These are phyloP conservation scores for Fusarium verticillioides DNA, from an alignment of 2,329 filamentous ascomycete species.

Conservation along the genomic window DNA sequence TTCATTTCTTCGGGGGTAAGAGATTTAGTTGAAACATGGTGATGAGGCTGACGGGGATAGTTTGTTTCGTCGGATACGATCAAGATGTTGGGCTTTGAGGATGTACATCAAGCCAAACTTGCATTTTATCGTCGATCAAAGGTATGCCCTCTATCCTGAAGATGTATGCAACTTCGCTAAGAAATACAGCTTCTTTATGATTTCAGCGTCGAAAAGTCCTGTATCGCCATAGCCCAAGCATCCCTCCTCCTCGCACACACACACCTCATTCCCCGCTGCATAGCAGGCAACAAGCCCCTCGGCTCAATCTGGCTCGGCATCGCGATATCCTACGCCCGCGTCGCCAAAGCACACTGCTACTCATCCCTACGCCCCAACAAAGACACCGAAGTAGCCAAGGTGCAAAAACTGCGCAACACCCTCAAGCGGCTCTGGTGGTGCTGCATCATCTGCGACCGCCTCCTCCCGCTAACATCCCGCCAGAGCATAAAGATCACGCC, in stretches of 20 bases:
- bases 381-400: constrained; percentile 14
- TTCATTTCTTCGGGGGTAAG: constrained; percentile 40
- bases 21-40: rapidly evolving
- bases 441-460: constrained; percentile 41
- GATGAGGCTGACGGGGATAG: neutral
- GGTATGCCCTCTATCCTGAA: neutral
- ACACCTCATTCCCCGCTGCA: constrained; percentile 39
- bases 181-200: constrained; percentile 37
- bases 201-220: constrained; percentile 40
- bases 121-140: constrained; percentile 41
- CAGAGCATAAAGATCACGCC: constrained; percentile 43
- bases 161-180: too few species aligned
- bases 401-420: constrained; percentile 32
- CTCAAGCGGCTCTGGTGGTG: constrained; percentile 44
- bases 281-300: constrained; percentile 41
- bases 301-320: constrained; percentile 43
- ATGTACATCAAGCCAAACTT: constrained; percentile 39
- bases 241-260: constrained; percentile 41
- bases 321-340: constrained; percentile 42
- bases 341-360: constrained; percentile 41
- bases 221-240: constrained; percentile 41
- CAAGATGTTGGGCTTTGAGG: constrained; percentile 35
- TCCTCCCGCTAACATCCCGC: constrained; percentile 34
- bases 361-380: constrained; percentile 15
- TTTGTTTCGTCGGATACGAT: constrained; percentile 38